Conservation (phyloP, 495 filamentous ascomycete species). For the Neurospora sp. region DNA sequence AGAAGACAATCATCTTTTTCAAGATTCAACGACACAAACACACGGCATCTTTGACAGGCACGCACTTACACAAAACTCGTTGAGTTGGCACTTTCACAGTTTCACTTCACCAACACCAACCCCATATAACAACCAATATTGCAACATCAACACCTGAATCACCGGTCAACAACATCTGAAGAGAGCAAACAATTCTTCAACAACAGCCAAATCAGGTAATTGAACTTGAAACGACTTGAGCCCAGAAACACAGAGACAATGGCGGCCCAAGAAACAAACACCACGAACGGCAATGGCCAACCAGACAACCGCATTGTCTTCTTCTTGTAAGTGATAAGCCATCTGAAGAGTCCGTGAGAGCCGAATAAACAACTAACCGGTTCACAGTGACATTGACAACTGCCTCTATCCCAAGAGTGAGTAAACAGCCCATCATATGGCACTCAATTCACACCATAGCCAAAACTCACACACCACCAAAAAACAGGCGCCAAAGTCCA, state of each 20-base stretch:
- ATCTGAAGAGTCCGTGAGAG: not conserved
- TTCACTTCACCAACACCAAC: not conserved
- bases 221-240: not conserved
- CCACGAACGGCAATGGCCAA: constrained; percentile 2
- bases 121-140: not conserved
- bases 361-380: not conserved
- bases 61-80: not conserved
- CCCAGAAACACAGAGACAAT: not conserved
- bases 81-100: not conserved
- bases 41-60: not conserved
- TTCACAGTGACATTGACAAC: constrained; percentile 79
- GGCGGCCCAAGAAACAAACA: not conserved
- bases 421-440: too few relatives aligned
- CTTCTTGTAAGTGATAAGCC: constrained; percentile 33
- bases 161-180: not conserved
- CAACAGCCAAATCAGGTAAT: too few relatives aligned
- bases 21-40: not conserved
- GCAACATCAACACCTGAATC: not conserved
- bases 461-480: not conserved
- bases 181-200: not conserved
- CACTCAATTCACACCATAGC: too few relatives aligned
- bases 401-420: constrained; percentile 65
- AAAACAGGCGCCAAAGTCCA: constrained; percentile 54
- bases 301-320: constrained; percentile 23
- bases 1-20: not conserved